Evolutionary conservation across 805 yeast species (phyloP), one percentile per base, ranked within the genome.

Genomic region (Scheffersomyces lignosus): DNA sequence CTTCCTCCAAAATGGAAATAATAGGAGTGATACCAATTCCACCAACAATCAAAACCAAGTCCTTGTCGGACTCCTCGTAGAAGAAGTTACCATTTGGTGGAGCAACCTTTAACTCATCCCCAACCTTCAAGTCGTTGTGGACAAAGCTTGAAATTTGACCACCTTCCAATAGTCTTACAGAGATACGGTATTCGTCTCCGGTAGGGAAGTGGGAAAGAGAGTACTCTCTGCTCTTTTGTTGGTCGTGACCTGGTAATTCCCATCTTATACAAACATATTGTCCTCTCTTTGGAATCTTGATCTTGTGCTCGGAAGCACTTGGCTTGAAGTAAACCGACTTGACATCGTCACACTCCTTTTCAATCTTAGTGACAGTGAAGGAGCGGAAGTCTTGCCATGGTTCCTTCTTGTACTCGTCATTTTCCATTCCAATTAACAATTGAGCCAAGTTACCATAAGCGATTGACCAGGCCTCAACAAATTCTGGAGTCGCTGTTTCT

Each of bases 1-100:
- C 73, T 5, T 49, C 33, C 49, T 77, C 77, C 14, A 71, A 52
- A 52, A 80, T 72, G 5, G 86, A 66, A 23, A 82, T 48, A 22
- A 78, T 38, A 23, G 89, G 88, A 4, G 88, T 83, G 34, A 78
- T 75, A 43, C 87, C 88, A 38, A 80, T 78, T 36, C 88, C 89
- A 31, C 81, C 84, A 15, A 78, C 68, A 37, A 80, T 59, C 18
- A 80, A 54, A 1, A 72, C 45, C 15, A 60, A 64, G 26, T 49
- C 53, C 12, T 46, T 49, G 4, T 39, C 34, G 17, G 49, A 24
- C 12, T 58, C 44, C 20, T 65, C 62, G 40, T 63, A 66, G 3
- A 58, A 51, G 41, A 81, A 68, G 32, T 70, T 70, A 25, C 88
- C 89, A 16, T 70, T 64, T 24, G 89, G 89, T 4, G 85, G 77